These are phyloP conservation scores for Verticillium longisporum DNA, from an alignment of 2,329 filamentous ascomycete genomes.

Conservation along the genomic window DNA sequence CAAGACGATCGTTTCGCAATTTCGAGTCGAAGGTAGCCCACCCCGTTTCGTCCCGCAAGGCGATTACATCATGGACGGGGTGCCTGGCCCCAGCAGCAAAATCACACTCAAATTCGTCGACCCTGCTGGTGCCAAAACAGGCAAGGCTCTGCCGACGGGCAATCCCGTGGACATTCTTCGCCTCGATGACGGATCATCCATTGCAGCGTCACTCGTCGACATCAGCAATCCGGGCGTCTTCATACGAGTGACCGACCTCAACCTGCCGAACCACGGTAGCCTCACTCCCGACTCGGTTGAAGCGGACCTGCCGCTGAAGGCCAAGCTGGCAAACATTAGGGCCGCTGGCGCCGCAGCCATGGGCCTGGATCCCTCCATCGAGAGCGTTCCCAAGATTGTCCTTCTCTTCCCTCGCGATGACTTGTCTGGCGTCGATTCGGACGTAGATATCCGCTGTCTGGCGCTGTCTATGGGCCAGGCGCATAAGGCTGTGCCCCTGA, in stretches of 20 bases:
- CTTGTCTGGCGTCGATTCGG: slow-evolving; percentile 7
- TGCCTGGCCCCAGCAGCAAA: slow-evolving; percentile 25
- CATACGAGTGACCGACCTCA: slow-evolving; percentile 23
- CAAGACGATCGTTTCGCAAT: slow-evolving; percentile 34
- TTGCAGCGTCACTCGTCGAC: slow-evolving; percentile 31
- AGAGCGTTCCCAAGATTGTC: slow-evolving; percentile 38
- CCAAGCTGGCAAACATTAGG: slow-evolving; percentile 26
- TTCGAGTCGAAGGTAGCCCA: slow-evolving; percentile 20
- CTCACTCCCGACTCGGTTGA: slow-evolving; percentile 22
- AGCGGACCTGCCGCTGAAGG: slow-evolving; percentile 20
- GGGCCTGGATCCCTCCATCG: slow-evolving; percentile 27
- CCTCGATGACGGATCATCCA: slow-evolving; percentile 17
- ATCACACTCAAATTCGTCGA: slow-evolving; percentile 29
- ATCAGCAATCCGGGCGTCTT: slow-evolving; percentile 35
- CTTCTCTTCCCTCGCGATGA: slow-evolving; percentile 27
- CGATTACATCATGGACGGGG: slow-evolving; percentile 31
- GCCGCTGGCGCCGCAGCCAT: slow-evolving; percentile 28
- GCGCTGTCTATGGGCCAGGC: slow-evolving; percentile 40
- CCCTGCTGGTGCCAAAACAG: slow-evolving; percentile 33
- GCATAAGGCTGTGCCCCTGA: slow-evolving; percentile 34
- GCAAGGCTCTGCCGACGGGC: slow-evolving; percentile 30
- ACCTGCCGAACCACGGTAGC: slow-evolving; percentile 9
- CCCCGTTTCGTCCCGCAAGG: slow-evolving; percentile 22
- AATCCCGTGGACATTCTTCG: slow-evolving; percentile 22
- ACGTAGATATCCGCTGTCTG: slow-evolving; percentile 34